Base-by-base conservation (phyloP, 202 grass and related monocot species). In the Panicum hallii region DNA sequence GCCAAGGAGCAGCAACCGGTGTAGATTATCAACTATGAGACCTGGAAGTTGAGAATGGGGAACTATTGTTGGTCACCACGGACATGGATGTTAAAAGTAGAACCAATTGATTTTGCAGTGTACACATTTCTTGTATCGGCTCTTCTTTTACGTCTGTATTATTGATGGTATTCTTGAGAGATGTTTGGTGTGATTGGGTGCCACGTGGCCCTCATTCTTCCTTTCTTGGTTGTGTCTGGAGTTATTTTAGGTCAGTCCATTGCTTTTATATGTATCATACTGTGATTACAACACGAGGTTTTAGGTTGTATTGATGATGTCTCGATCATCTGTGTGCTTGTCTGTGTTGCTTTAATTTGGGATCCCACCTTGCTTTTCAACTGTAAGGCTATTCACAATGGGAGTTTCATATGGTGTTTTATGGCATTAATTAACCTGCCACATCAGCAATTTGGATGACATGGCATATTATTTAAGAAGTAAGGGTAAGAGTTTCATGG, bases 21-120 rank as follows among this genome's bases (percentile, higher is more conserved):
- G 90, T 93, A 93, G 87, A 91, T 85, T 91, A 95, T 70, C 32
- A 49, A 44, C 75, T 46, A 55, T 82, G 72, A 76, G 85, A 76
- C 76, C 62, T 70, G 61, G 47, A 88, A 83, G 64, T 44, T 42
- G n/a, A 71, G 78, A 80, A 76, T 12, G 26, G 20, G 85, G 76
- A 41, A 63, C 22, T 73, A 54, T 75, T 45, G 34, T 75, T 45
- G 34, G 55, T 84, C 77, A 54, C 36, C 80, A 66, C 11, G 46
- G 16, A n/a, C 64, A 88, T 57, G 85, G 77, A 80, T 85, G 78
- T 74, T 73, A 40, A 56, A 78, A 82, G 77, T 68, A 84, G 89
- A 88, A 88, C 30, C 48, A 66, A 43, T 74, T 82, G 23, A 54
- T 83, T 79, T 53, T 78, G 75, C 85, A 83, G 65, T 70, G 87